Evolutionary conservation across 2,329 filamentous ascomycete genomes (phyloP).

Genomic region (Leptodontidium sp.): DNA sequence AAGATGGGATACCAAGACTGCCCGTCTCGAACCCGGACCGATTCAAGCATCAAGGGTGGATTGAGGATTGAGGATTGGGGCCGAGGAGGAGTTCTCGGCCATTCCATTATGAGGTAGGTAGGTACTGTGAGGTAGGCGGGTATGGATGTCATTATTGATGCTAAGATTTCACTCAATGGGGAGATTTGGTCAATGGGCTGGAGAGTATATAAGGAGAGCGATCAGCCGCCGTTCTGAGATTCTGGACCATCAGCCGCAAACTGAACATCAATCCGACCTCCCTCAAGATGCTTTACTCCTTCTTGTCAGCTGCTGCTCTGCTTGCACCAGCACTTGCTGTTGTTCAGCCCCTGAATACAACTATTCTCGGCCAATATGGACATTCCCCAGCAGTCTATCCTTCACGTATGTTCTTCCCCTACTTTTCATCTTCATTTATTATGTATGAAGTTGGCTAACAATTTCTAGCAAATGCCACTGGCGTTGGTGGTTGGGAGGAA

Average conservation of each 20-base stretch:
- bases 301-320: constrained; percentile 32
- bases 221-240: neutral
- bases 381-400: constrained; percentile 30
- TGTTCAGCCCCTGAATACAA: constrained; percentile 34
- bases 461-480: constrained; percentile 44
- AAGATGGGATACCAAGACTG: constrained; percentile 13
- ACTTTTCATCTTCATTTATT: neutral
- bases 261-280: constrained; percentile 1
- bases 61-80: neutral
- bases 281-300: constrained; percentile 33
- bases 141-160: too few species aligned
- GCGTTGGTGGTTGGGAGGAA: constrained; percentile 60
- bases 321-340: constrained; percentile 34
- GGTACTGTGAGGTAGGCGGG: too few species aligned
- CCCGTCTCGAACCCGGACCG: neutral
- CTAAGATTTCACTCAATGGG: neutral
- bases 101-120: neutral
- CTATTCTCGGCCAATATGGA: constrained; percentile 34
- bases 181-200: neutral
- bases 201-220: constrained; percentile 1
- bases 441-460: constrained; percentile 18
- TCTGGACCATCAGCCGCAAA: constrained; percentile 5
- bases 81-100: neutral
- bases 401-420: constrained; percentile 35
- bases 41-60: neutral